Evolutionary conservation across 1,284 basidiomycete genomes (phyloP).

Genomic region (Malassezia sympodialis): DNA sequence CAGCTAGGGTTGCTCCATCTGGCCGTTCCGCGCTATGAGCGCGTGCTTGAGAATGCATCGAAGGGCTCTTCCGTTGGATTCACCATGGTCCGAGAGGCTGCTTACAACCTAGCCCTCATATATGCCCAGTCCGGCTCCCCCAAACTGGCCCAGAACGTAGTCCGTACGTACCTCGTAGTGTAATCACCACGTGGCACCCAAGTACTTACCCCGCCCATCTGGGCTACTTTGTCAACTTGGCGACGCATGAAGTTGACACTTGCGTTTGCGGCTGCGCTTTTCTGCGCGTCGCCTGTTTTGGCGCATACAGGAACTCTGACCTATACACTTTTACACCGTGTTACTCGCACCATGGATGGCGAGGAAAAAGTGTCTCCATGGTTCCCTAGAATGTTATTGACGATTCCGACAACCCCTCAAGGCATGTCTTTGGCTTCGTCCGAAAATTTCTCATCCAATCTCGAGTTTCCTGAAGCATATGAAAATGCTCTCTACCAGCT

Average conservation of each 20-base stretch:
- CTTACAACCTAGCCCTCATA: slow-evolving; percentile 37
- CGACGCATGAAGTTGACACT: not conserved
- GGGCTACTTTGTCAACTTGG: not conserved
- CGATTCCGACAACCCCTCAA: not conserved
- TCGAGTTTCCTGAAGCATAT: not conserved
- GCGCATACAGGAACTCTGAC: not conserved
- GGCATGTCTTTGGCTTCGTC: not conserved
- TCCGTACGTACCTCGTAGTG: slow-evolving; percentile 23
- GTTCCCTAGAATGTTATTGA: slow-evolving; percentile 1
- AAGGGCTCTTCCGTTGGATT: slow-evolving; percentile 4
- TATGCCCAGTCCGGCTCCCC: slow-evolving; percentile 27
- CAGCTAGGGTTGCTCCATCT: slow-evolving; percentile 54
- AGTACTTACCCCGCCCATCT: not conserved
- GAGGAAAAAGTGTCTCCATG: not conserved
- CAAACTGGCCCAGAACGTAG: slow-evolving; percentile 17
- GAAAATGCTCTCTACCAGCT: slow-evolving; percentile 5
- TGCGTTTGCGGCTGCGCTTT: not conserved
- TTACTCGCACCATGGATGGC: not conserved
- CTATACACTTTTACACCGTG: slow-evolving; percentile 11
- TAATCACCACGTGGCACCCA: slow-evolving; percentile 11
- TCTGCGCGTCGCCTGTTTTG: not conserved
- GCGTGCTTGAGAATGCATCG: slow-evolving; percentile 22
- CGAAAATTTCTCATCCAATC: not conserved
- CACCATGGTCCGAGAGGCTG: slow-evolving; percentile 30
- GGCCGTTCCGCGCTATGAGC: slow-evolving; percentile 33